Conservation (phyloP, 2,329 filamentous ascomycete genomes). For the Gyromitra esculenta region DNA sequence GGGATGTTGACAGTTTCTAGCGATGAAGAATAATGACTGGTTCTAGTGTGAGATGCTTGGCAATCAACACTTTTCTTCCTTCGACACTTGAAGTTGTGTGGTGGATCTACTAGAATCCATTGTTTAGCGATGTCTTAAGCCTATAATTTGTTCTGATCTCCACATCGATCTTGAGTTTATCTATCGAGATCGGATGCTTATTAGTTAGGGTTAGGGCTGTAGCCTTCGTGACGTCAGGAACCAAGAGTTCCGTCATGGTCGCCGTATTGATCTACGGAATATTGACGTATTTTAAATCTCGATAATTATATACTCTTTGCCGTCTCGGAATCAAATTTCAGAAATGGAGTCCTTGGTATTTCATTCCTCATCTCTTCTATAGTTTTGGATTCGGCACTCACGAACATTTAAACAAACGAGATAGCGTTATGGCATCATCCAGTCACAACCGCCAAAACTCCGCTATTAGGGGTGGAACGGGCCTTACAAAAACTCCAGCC, state of each 20-base stretch:
- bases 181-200: not conserved
- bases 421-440: conserved; percentile 45
- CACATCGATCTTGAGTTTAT: not conserved
- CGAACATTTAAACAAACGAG: not conserved
- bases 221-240: conserved; percentile 5
- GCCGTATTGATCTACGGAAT: conserved; percentile 9
- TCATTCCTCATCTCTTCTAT: not conserved
- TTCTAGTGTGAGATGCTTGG: too few species aligned
- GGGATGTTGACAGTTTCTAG: too few species aligned
- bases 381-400: not conserved
- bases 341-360: not conserved
- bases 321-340: not conserved
- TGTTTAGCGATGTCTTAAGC: too few species aligned
- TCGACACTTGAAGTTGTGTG: too few species aligned
- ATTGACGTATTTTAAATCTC: conserved; percentile 22
- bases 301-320: not conserved
- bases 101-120: too few species aligned
- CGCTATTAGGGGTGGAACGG: conserved; percentile 31
- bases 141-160: not conserved
- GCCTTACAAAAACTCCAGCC: conserved; percentile 39
- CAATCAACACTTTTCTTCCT: too few species aligned
- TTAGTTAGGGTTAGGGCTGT: conserved; percentile 26
- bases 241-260: not conserved
- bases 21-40: too few species aligned
- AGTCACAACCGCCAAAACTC: conserved; percentile 35